Evolutionary conservation across 805 yeast species (phyloP).

Genomic region (Kodamaea neixiangensis): DNA sequence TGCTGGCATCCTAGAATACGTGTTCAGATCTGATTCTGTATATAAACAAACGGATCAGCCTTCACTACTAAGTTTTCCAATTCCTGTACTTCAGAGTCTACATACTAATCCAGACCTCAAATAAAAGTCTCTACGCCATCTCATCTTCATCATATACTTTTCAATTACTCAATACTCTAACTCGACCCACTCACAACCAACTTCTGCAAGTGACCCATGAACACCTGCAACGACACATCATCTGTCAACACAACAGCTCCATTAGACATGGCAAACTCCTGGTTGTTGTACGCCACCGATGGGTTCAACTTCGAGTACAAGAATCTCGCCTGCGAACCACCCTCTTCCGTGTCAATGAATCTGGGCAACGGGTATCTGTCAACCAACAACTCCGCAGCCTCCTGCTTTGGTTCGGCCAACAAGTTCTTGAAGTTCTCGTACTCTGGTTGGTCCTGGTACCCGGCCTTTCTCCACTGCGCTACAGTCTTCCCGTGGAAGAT

Average conservation of each 20-base stretch:
- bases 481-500: constrained; percentile 94
- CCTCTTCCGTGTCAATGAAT: constrained; percentile 95
- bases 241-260: constrained; percentile 90
- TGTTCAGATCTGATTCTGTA: too few relatives aligned
- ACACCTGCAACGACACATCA: constrained; percentile 92
- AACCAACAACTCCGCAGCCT: constrained; percentile 86
- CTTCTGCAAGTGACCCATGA: constrained; percentile 92
- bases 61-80: too few relatives aligned
- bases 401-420: constrained; percentile 85
- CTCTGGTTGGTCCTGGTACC: constrained; percentile 89
- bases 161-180: constrained; percentile 20
- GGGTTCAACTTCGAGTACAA: constrained; percentile 94
- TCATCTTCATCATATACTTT: too few relatives aligned
- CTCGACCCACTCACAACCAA: constrained; percentile 65
- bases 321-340: constrained; percentile 98
- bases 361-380: constrained; percentile 98
- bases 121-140: too few relatives aligned
- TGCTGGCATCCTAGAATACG: too few relatives aligned
- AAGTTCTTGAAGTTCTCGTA: constrained; percentile 85
- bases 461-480: constrained; percentile 94
- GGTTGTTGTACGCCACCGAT: constrained; percentile 74
- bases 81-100: too few relatives aligned
- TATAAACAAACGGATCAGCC: too few relatives aligned
- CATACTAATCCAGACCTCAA: too few relatives aligned
- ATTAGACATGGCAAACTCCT: constrained; percentile 46